These are phyloP conservation scores for Sclerotinia sclerotiorum DNA, from an alignment of 2,329 filamentous ascomycete species.

Conservation along the genomic window DNA sequence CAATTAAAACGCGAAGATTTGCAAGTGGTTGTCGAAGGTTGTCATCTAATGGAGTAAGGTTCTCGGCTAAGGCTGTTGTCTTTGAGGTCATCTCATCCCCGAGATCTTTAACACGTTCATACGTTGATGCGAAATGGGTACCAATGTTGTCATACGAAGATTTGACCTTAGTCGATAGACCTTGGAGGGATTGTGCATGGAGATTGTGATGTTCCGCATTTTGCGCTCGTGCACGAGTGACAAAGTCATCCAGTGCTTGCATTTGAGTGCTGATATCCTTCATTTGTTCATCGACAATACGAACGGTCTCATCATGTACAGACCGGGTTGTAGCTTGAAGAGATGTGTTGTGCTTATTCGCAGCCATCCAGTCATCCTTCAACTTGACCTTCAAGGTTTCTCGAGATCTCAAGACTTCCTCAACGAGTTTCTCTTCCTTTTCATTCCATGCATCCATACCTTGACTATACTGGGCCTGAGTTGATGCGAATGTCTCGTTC, in stretches of 20 bases:
- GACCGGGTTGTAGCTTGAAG: conserved; percentile 82
- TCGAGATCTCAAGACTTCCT: conserved; percentile 69
- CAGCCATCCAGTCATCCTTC: conserved; percentile 78
- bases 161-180: conserved; percentile 67
- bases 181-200: conserved; percentile 65
- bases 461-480: conserved; percentile 63
- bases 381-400: conserved; percentile 79
- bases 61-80: conserved; percentile 56
- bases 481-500: conserved; percentile 63
- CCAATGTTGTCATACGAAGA: conserved; percentile 71
- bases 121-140: conserved; percentile 67
- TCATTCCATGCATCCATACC: conserved; percentile 74
- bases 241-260: conserved; percentile 85
- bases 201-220: conserved; percentile 75
- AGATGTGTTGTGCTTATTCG: conserved; percentile 76
- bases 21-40: conserved; percentile 68
- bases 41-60: conserved; percentile 60
- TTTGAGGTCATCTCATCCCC: conserved; percentile 65
- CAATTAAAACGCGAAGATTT: conserved; percentile 69
- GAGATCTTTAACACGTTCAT: conserved; percentile 66
- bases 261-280: conserved; percentile 85
- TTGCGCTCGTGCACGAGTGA: conserved; percentile 75
- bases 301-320: conserved; percentile 86
- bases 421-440: conserved; percentile 66
- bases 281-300: conserved; percentile 87